Evolutionary conservation across 2,329 filamentous ascomycete genomes (phyloP).

Genomic region (Geosmithia morbida): DNA sequence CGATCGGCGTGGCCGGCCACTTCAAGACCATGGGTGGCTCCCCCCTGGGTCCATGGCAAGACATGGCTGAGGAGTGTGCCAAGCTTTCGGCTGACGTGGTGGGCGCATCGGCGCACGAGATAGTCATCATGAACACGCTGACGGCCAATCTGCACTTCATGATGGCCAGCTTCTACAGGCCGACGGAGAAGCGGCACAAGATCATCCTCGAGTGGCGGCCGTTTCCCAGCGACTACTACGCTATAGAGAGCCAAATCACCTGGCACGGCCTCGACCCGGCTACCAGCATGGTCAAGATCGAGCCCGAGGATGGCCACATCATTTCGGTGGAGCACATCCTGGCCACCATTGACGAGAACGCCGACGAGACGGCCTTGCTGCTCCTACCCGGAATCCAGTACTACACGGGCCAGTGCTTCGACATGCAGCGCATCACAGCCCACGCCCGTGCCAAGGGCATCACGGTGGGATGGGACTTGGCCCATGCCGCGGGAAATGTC

Average conservation of each 20-base stretch:
- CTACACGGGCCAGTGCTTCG: conserved; percentile 80
- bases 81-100: conserved; percentile 58
- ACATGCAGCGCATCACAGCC: conserved; percentile 66
- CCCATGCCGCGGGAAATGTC: conserved; percentile 77
- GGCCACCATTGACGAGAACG: conserved; percentile 59
- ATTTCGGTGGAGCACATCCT: conserved; percentile 61
- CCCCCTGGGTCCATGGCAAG: conserved; percentile 56
- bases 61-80: conserved; percentile 64
- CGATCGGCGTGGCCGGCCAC: conserved; percentile 73
- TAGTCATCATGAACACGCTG: conserved; percentile 79
- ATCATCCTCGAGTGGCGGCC: conserved; percentile 83
- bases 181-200: conserved; percentile 51
- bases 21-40: conserved; percentile 57
- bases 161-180: conserved; percentile 73
- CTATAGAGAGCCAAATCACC: conserved; percentile 65
- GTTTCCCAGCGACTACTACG: conserved; percentile 80
- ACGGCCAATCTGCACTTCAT: conserved; percentile 71
- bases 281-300: conserved; percentile 59
- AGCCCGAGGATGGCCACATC: conserved; percentile 41
- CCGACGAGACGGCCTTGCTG: conserved; percentile 56
- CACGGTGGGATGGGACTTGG: conserved; percentile 74
- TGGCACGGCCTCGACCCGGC: conserved; percentile 54
- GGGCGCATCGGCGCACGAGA: conserved; percentile 56
- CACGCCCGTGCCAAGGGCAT: conserved; percentile 61
- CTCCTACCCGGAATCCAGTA: conserved; percentile 83